Conservation (phyloP, 2,329 filamentous ascomycete species). For the Talaromyces islandicus region DNA sequence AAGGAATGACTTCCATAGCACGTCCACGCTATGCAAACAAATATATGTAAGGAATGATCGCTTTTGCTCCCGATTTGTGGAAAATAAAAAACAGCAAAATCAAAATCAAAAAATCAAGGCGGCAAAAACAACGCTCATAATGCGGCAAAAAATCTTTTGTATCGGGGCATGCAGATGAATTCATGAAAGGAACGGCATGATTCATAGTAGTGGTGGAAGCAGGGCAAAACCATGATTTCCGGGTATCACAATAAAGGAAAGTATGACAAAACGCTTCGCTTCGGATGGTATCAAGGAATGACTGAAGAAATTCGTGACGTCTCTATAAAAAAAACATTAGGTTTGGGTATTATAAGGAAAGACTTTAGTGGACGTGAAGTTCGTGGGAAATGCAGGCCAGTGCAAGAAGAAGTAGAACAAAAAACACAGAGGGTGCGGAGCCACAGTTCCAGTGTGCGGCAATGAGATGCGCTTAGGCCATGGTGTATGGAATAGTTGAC, state of each 20-base stretch:
- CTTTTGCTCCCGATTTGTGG: constrained; percentile 12
- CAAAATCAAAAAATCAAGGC: background rate
- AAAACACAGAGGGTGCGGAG: constrained; percentile 3
- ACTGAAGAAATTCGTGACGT: constrained; percentile 23
- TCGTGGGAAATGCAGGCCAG: constrained; percentile 13
- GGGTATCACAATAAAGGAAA: constrained; percentile 17
- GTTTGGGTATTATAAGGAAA: constrained; percentile 11
- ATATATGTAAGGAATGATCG: constrained; percentile 12
- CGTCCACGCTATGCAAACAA: constrained; percentile 14
- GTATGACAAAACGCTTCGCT: constrained; percentile 18
- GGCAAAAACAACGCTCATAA: constrained; percentile 8
- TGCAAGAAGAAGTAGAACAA: constrained; percentile 7
- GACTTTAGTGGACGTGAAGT: constrained; percentile 16
- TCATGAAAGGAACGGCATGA: constrained; percentile 16
- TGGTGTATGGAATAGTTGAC: constrained; percentile 27
- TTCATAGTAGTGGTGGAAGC: constrained; percentile 15
- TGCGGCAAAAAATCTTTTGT: constrained; percentile 1
- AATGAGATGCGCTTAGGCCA: constrained; percentile 18
- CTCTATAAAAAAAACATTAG: constrained; percentile 11
- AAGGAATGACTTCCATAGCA: constrained; percentile 15
- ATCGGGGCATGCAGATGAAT: constrained; percentile 14
- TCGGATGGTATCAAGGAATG: constrained; percentile 21
- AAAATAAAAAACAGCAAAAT: constrained; percentile 8
- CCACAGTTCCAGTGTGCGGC: constrained; percentile 11
- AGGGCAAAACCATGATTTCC: constrained; percentile 6